Evolutionary conservation across 139 green algal species (phyloP).

Genomic region (Chlamydomonas schloesseri): DNA sequence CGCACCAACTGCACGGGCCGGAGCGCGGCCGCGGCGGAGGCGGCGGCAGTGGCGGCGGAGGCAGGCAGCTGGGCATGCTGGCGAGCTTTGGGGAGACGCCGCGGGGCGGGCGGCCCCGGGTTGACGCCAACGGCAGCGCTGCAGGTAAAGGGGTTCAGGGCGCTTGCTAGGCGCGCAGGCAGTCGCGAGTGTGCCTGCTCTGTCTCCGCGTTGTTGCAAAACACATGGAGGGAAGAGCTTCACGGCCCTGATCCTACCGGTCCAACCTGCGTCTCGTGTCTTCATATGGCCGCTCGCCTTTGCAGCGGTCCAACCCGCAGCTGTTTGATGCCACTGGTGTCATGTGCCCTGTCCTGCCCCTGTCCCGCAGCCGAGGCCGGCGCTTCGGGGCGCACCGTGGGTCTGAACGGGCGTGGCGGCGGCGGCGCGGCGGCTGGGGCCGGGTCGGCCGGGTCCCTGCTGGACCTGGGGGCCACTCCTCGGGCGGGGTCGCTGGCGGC

Average conservation of each 20-base stretch:
- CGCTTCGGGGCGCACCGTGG: too few relatives aligned
- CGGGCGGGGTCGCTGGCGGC: too few relatives aligned
- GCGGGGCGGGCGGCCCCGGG: not conserved
- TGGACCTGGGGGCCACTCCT: not conserved
- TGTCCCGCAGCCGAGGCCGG: not conserved
- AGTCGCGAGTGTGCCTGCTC: too few relatives aligned
- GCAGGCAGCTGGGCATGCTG: slow-evolving; percentile 6
- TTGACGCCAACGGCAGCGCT: not conserved
- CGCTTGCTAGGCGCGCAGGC: not conserved
- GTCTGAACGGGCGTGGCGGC: not conserved
- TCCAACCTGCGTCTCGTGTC: too few relatives aligned
- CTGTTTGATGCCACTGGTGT: too few relatives aligned
- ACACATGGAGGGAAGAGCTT: too few relatives aligned
- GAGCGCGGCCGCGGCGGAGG: not conserved
- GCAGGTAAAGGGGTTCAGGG: not conserved
- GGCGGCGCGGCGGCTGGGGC: not conserved
- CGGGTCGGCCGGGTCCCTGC: not conserved
- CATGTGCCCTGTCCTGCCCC: not conserved
- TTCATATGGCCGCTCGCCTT: too few relatives aligned
- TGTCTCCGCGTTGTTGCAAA: not conserved
- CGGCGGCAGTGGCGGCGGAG: not conserved
- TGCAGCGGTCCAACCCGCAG: too few relatives aligned
- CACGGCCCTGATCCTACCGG: too few relatives aligned
- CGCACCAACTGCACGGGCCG: too few relatives aligned
- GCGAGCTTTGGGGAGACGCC: slow-evolving; percentile 22